phyloP scores from a whole-genome alignment of 306 rosid genomes.

The Castanea mollissima region DNA sequence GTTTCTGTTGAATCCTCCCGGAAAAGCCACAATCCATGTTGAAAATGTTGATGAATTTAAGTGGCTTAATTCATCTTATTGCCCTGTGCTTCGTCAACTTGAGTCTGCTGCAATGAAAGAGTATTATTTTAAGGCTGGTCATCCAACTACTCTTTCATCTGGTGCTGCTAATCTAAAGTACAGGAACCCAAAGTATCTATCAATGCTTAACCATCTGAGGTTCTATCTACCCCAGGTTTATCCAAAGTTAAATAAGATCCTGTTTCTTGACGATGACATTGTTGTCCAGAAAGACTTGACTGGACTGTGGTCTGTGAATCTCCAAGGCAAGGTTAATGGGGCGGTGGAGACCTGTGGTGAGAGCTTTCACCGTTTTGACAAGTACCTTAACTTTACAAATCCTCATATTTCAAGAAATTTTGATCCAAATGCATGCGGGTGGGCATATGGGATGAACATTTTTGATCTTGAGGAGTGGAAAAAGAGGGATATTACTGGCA shows the following conservation, averaged over 20 bases:
- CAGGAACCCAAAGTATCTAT: slow-evolving; percentile 95
- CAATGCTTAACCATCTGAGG: slow-evolving; percentile 96
- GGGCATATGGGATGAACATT: slow-evolving; percentile 98
- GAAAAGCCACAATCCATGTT: slow-evolving; percentile 86
- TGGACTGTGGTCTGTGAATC: slow-evolving; percentile 75
- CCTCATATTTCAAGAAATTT: slow-evolving; percentile 83
- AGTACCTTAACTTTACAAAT: slow-evolving; percentile 87
- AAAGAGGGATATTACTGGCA: slow-evolving; percentile 81
- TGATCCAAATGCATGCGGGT: slow-evolving; percentile 92
- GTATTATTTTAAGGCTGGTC: slow-evolving; percentile 90
- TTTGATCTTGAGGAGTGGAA: slow-evolving; percentile 96
- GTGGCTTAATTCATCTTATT: slow-evolving; percentile 94
- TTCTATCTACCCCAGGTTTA: slow-evolving; percentile 95
- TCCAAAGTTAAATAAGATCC: slow-evolving; percentile 85
- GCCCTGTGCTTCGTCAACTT: slow-evolving; percentile 96
- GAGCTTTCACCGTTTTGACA: slow-evolving; percentile 94
- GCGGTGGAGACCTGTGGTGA: slow-evolving; percentile 95
- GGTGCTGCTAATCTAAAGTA: slow-evolving; percentile 92
- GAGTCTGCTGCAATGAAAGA: slow-evolving; percentile 93
- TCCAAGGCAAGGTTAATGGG: slow-evolving; percentile 87
- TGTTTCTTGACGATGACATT: slow-evolving; percentile 95
- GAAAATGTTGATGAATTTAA: slow-evolving; percentile 89
- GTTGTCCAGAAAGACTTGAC: slow-evolving; percentile 97
- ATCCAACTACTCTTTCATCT: slow-evolving; percentile 60
- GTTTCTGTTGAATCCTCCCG: slow-evolving; percentile 96